Base-by-base conservation (phyloP, 352 stramenopile species). In the Globisporangium ultimum region DNA sequence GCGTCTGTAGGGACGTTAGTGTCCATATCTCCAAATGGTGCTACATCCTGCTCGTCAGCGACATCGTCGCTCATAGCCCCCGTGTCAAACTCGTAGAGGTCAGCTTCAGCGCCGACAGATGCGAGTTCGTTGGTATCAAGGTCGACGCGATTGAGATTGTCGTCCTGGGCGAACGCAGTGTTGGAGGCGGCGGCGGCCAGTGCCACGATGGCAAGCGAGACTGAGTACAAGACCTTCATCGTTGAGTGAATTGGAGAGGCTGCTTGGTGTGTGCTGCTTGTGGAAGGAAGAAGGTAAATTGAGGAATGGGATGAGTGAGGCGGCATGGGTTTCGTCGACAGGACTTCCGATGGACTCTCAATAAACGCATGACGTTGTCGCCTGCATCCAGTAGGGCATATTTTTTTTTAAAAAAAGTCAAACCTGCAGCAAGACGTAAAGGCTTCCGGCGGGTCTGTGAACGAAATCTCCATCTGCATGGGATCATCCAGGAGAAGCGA, bases 161-260 rank as follows among this genome's bases (percentile, higher is more conserved):
- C 51, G 18, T 57, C 51, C 22, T 57, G 51, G 2, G 51, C 51
- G 9, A 22, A 56, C n/a, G 34, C 43, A 17, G 34, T 57, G 12
- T 15, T 38, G n/a, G 51, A 48, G 51, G 51, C 24, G 24, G 24
- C 24, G 24, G 24, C 24, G 24, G 24, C 36, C 38, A 57, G 32
- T 2, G 51, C 51, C 34, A 57, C 21, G 51, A 57, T 18, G 18
- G 38, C 18, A 47, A 57, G 18, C 38, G 51, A 57, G 32, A 57
- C 51, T 11, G 51, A 48, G 51, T 38, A 57, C 18, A 48, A 38
- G 20, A 57, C 45, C 36, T 57, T 57, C 51, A 57, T 57, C 3
- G 2, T 10, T 17, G 38, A 43, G 38, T 43, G 38, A 32, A 32
- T 5, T 32, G 24, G 24, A 32, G 24, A 32, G 24, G 24, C 24